Evolutionary conservation across 139 green algal genomes (phyloP).

Genomic region (Volvox reticuliferus): DNA sequence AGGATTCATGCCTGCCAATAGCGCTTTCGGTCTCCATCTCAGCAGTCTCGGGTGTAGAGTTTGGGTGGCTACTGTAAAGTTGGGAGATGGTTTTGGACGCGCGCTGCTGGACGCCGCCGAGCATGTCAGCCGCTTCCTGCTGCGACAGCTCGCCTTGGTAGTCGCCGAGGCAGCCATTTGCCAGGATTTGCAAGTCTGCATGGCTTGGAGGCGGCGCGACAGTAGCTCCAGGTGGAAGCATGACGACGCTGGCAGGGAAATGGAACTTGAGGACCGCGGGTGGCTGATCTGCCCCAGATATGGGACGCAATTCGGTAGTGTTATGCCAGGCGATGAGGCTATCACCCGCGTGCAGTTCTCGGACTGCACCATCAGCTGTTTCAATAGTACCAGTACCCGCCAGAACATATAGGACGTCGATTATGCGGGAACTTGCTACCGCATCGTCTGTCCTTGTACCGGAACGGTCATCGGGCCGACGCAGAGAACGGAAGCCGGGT

Average conservation of each 20-base stretch:
- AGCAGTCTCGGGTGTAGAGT: not conserved
- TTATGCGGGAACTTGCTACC: not conserved
- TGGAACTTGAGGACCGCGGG: conserved; percentile 52
- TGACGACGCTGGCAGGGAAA: conserved; percentile 34
- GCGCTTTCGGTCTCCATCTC: not conserved
- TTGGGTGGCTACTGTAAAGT: not conserved
- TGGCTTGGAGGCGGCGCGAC: conserved; percentile 4
- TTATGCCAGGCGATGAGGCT: conserved; percentile 49
- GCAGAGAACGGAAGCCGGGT: not conserved
- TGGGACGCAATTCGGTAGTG: not conserved
- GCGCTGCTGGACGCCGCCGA: not conserved
- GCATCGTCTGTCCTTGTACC: not conserved
- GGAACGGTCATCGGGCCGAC: not conserved
- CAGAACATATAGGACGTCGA: conserved; percentile 51
- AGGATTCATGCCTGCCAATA: too few species aligned
- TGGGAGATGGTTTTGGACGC: not conserved
- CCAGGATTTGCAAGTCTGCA: conserved; percentile 7
- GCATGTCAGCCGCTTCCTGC: conserved; percentile 4
- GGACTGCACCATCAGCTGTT: not conserved
- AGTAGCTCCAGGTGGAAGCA: conserved; percentile 13
- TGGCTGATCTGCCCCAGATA: not conserved
- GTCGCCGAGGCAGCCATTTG: not conserved
- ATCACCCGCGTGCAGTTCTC: conserved; percentile 35
- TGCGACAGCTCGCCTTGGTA: conserved; percentile 21
- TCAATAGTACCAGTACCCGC: conserved; percentile 8